These are phyloP conservation scores for Trichoderma cornu-damae DNA, from an alignment of 2,329 filamentous ascomycete genomes.

Conservation along the genomic window DNA sequence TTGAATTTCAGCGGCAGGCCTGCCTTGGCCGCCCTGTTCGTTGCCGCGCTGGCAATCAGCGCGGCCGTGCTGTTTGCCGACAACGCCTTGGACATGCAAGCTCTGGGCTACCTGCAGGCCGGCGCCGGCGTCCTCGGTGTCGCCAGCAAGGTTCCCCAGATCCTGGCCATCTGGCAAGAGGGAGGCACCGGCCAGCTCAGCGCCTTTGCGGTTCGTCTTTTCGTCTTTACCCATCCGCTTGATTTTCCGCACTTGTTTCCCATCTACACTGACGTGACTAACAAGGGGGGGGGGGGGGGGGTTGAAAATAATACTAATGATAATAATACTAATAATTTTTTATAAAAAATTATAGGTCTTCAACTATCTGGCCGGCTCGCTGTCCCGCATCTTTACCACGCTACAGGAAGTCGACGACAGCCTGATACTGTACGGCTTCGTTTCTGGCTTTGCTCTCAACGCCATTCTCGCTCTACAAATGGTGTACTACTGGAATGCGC, in stretches of 20 bases:
- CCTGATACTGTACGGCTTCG: conserved; percentile 89
- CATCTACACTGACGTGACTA: background rate
- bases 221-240: no score
- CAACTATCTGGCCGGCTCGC: conserved; percentile 91
- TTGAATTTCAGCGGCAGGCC: conserved; percentile 72
- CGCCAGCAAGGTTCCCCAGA: conserved; percentile 91
- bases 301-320: no score
- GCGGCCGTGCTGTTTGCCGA: conserved; percentile 66
- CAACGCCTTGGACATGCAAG: conserved; percentile 58
- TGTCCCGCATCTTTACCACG: conserved; percentile 95
- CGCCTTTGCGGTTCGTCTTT: conserved; percentile 69
- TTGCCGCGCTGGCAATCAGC: conserved; percentile 67
- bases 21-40: conserved; percentile 66
- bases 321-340: no score
- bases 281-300: no score
- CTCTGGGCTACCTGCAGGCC: conserved; percentile 72
- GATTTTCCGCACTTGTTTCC: background rate
- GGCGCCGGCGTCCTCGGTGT: conserved; percentile 78
- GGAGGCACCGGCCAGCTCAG: conserved; percentile 93
- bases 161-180: conserved; percentile 75
- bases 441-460: conserved; percentile 89
- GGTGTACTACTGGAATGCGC: conserved; percentile 90
- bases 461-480: conserved; percentile 81
- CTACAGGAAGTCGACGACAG: conserved; percentile 96
- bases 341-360: conserved; percentile 92